These are phyloP conservation scores for Fremontodendron californicum DNA, from an alignment of 345 rosid genomes.

Conservation along the genomic window DNA sequence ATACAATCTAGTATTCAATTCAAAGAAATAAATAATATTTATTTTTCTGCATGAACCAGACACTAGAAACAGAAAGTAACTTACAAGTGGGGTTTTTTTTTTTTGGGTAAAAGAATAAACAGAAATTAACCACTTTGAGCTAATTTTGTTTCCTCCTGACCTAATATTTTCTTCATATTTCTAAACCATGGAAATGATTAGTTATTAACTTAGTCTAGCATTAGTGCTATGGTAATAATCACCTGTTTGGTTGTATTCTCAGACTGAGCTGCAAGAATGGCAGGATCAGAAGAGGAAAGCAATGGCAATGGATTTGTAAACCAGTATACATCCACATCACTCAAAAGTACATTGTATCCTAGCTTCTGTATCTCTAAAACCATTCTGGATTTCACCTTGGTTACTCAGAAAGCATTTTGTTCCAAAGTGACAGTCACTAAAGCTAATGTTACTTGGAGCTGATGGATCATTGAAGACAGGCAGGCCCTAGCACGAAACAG, in stretches of 20 bases:
- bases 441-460: conserved; percentile 72
- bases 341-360: conserved; percentile 82
- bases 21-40: neutral
- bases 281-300: conserved; percentile 63
- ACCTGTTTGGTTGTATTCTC: conserved; percentile 88
- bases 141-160: neutral
- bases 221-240: conserved; percentile 4
- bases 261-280: conserved; percentile 74
- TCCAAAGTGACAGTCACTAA: conserved; percentile 87
- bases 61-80: neutral
- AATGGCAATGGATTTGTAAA: conserved; percentile 69
- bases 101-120: neutral
- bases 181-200: neutral
- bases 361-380: conserved; percentile 75
- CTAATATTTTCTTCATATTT: neutral
- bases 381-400: conserved; percentile 86
- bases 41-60: neutral
- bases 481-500: conserved; percentile 51
- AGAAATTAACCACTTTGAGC: neutral
- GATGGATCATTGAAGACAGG: conserved; percentile 80
- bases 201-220: neutral
- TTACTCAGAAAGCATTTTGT: conserved; percentile 89
- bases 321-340: conserved; percentile 94
- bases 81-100: too few relatives aligned
- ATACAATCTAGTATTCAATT: neutral